Evolutionary conservation across 139 green algal species (phyloP), one percentile per base, ranked within the genome.

Genomic region (Spirogloea muscicola): DNA sequence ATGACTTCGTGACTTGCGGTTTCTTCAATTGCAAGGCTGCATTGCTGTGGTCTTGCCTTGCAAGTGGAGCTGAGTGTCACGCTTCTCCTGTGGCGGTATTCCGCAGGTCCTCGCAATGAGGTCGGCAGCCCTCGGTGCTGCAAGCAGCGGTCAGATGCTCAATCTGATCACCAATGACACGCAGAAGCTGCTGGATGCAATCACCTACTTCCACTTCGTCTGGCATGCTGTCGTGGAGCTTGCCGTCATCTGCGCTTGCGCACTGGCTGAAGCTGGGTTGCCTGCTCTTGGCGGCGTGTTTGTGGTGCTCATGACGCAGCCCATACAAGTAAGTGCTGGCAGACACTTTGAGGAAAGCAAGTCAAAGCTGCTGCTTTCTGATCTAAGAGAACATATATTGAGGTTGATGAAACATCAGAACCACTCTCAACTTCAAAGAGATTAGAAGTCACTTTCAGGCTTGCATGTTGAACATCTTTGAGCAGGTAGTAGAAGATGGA

Each of bases 101-200:
- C n/a, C n/a, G 46, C 49, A 76, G 68, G 49, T 39, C 1, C 57
- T 76, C 4, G 4, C 31, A n/a, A 76, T 76, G 68, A 46, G 59
- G 39, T 27, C 27, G 21, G 68, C 38, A 29, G 68, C 68, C 34
- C 57, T 76, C 27, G 49, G 49, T 16, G n/a, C 31, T 16, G 31
- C 68, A 3, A 76, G 49, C 16, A 48, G 31, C 16, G 68, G 68
- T 16, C 51, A 41, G n/a, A 76, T 61, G 68, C 49, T 76, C 4
- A 76, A 76, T 34, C 68, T 76, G 5, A 41, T 76, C 51, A 76
- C 68, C 39, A 76, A 76, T 7, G 68, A 76, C 68, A 76, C 68
- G 13, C 68, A 76, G 68, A 76, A 76, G 68, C 49, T 76, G 3
- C 40, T 76, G 0, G 68, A 76, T 3, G 49, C 51, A 33, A 49